A percentile compares a stretch with the other conserved stretches of the same genome.
Evolutionary conservation across 1,284 basidiomycete genomes (phyloP).

Genomic region (Cutaneotrichosporon sp.): DNA sequence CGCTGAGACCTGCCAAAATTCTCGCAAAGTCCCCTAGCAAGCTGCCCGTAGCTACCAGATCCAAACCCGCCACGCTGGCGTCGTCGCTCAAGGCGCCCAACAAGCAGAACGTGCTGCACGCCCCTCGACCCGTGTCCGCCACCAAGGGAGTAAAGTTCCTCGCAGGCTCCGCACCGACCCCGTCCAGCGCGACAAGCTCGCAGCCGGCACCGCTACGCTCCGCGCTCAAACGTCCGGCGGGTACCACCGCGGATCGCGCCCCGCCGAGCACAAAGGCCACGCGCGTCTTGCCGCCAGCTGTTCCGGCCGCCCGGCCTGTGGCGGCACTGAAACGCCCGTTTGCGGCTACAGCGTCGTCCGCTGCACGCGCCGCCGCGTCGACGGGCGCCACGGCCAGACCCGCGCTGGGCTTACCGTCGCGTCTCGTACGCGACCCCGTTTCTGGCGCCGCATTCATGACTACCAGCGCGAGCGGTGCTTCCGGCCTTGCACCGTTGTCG

Average conservation of each 20-base stretch:
- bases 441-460: not conserved
- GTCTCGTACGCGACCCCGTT: not conserved
- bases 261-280: not conserved
- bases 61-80: not conserved
- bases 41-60: not conserved
- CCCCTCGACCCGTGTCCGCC: too few relatives aligned
- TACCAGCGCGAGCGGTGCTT: not conserved
- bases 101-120: too few relatives aligned
- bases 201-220: not conserved
- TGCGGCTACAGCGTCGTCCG: not conserved
- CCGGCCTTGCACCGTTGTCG: not conserved
- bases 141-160: too few relatives aligned
- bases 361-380: not conserved
- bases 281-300: too few relatives aligned
- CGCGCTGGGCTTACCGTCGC: conserved; percentile 2
- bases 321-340: conserved; percentile 3
- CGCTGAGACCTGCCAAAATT: not conserved
- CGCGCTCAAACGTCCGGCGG: not conserved
- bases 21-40: not conserved
- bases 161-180: too few relatives aligned
- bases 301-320: not conserved
- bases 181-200: too few relatives aligned
- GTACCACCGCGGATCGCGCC: not conserved
- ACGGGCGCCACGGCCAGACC: not conserved
- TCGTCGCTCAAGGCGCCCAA: too few relatives aligned